phyloP scores from a whole-genome alignment of 2,329 filamentous ascomycete species.

The Pyrenochaeta sp. region DNA sequence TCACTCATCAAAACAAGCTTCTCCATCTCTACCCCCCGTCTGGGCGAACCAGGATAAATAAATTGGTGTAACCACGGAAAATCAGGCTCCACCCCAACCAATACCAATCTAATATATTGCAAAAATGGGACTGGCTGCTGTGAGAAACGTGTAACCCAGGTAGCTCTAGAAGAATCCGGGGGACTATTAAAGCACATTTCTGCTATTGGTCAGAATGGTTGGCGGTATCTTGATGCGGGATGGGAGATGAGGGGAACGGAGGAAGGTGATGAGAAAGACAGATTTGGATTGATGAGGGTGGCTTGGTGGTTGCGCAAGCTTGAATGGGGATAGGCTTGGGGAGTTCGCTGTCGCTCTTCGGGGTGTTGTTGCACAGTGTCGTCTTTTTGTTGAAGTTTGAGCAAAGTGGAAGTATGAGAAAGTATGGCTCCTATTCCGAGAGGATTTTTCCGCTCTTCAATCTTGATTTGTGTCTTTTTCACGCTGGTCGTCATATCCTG shows the following conservation, averaged over 20 bases:
- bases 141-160: conserved; percentile 2
- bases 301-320: background rate
- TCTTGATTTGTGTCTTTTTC: background rate
- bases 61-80: conserved; percentile 11
- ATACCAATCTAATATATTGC: conserved; percentile 8
- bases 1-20: conserved; percentile 4
- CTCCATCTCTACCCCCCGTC: background rate
- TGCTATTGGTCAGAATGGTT: background rate
- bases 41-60: conserved; percentile 8
- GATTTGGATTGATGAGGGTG: background rate
- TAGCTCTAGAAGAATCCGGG: conserved; percentile 4
- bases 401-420: background rate
- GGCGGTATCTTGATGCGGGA: background rate
- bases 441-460: background rate
- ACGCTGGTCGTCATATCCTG: background rate
- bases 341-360: background rate
- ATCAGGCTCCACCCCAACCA: background rate
- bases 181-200: background rate
- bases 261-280: background rate
- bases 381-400: background rate
- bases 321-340: background rate
- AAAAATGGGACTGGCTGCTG: conserved; percentile 9
- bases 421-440: background rate
- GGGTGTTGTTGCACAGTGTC: no score
- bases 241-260: background rate